Base-by-base conservation (phyloP, 768 basidiomycete genomes). In the Pleurotus platypus region DNA sequence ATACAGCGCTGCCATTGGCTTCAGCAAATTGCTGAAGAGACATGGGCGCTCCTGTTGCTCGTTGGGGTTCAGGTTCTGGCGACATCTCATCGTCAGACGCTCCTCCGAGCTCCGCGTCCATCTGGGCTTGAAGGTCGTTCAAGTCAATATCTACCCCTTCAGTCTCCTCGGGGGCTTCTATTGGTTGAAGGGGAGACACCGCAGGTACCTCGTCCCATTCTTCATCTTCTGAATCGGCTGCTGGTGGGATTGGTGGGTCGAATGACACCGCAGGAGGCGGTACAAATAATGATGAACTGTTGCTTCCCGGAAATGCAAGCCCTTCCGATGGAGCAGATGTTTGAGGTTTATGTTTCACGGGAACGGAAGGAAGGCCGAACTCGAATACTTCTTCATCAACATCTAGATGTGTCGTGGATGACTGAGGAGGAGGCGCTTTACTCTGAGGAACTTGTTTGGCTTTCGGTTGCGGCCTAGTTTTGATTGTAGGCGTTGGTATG, bases 131-230 rank as follows among this genome's bases (percentile, higher is more conserved):
- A 20, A 80, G 70, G 7, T 67, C 73, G 43, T 74, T 68, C 61
- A 71, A 58, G 48, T 77, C 77, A 7, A 75, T 71, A 56, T 79
- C 75, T 70, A 63, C 61, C 55, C 61, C 37, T 13, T 61, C 61
- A n/a, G 50, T 49, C 6, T 59, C 64, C 9, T 65, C 70, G 1
- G 62, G 63, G n/a, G 71, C 69, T 4, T 70, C 68, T 51, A 67
- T 64, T 1, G 63, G 59, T 20, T 61, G 60, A 15, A 60, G 60
- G n/a, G 59, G 12, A 16, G 63, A 59, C 2, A 56, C 62, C 4
- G 68, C 57, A 27, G 68, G 66, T 0, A 82, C 76, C 45, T 73
- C 69, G 56, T 84, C 82, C 84, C 83, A 86, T 15, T 79, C 81
- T 16, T 73, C 76, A 40, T 83, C 84, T 5, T 72, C 69, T 12